Evolutionary conservation across 1,284 basidiomycete species (phyloP).

Genomic region (Cryptococcus neoformans): DNA sequence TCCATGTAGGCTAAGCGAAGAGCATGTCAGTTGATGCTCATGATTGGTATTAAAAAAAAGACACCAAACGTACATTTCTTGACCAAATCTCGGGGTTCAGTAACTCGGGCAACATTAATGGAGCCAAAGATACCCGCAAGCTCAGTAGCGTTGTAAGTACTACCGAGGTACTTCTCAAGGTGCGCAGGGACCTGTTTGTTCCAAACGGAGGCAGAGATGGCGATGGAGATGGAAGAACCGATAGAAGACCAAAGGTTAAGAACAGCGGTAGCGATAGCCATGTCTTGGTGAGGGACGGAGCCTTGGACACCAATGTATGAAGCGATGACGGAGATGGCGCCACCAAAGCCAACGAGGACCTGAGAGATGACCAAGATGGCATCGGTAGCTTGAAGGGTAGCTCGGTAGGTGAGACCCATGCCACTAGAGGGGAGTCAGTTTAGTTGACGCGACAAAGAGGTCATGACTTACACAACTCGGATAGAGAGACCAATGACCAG

Average conservation of each 20-base stretch:
- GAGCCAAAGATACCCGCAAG: slow-evolving; percentile 23
- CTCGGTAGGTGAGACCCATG: slow-evolving; percentile 30
- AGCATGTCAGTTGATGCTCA: no score
- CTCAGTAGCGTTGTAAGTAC: slow-evolving; percentile 13
- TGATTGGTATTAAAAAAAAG: no score
- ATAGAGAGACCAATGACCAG: slow-evolving; percentile 32
- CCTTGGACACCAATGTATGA: slow-evolving; percentile 42
- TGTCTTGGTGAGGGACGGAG: slow-evolving; percentile 43
- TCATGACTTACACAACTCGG: slow-evolving; percentile 23
- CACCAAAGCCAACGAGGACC: slow-evolving; percentile 34
- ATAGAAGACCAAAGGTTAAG: slow-evolving; percentile 42
- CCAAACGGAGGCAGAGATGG: slow-evolving; percentile 43
- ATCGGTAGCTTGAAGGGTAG: slow-evolving; percentile 32
- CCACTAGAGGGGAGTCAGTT: slow-evolving; percentile 10
- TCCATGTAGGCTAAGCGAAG: slow-evolving; percentile 23
- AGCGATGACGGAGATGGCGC: slow-evolving; percentile 38
- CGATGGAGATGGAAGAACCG: slow-evolving; percentile 38
- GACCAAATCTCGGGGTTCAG: slow-evolving; percentile 22
- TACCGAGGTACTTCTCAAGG: slow-evolving; percentile 15
- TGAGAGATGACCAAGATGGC: slow-evolving; percentile 20
- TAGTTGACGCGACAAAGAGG: not conserved
- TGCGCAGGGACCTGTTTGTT: slow-evolving; percentile 25
- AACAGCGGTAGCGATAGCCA: slow-evolving; percentile 39
- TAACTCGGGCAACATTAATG: slow-evolving; percentile 18
- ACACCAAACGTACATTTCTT: not conserved